These are phyloP conservation scores for Blumeria graminis DNA, from an alignment of 2,329 filamentous ascomycete genomes.

Conservation along the genomic window DNA sequence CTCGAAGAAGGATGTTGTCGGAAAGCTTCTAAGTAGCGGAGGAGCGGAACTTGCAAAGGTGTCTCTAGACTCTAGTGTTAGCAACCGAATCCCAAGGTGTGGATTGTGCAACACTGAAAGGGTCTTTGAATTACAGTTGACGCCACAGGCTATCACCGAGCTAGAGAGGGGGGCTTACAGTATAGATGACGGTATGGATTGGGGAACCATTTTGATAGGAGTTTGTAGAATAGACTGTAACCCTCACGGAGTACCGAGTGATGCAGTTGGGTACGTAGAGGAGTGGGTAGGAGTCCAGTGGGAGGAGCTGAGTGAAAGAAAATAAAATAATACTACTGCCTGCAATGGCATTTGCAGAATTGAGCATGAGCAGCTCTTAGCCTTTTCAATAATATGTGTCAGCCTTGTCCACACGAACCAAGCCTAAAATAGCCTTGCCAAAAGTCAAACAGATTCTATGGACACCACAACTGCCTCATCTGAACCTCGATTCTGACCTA, in stretches of 20 bases:
- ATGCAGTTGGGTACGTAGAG: slow-evolving; percentile 56
- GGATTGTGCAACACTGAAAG: slow-evolving; percentile 48
- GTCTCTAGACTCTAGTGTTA: slow-evolving; percentile 9
- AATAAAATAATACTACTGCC: no score
- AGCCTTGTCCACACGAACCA: no score
- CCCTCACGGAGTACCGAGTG: slow-evolving; percentile 29
- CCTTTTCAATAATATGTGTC: no score
- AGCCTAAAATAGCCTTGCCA: no score
- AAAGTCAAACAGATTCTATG: no score
- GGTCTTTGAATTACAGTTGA: slow-evolving; percentile 80
- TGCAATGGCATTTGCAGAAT: no score
- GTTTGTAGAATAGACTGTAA: slow-evolving; percentile 66
- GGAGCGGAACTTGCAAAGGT: slow-evolving; percentile 7
- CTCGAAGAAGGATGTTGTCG: slow-evolving; percentile 50
- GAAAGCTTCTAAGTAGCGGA: slow-evolving; percentile 27
- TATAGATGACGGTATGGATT: slow-evolving; percentile 69
- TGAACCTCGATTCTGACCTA: no score
- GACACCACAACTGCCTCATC: no score
- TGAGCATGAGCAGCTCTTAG: no score
- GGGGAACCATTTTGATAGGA: slow-evolving; percentile 76
- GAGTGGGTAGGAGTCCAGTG: slow-evolving; percentile 98
- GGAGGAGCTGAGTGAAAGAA: slow-evolving; percentile 39
- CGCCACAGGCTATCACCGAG: slow-evolving; percentile 72
- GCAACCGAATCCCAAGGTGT: slow-evolving; percentile 44
- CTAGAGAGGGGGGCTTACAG: slow-evolving; percentile 54